phyloP scores from a whole-genome alignment of 768 basidiomycete genomes.

The Agrocybe pediades region DNA sequence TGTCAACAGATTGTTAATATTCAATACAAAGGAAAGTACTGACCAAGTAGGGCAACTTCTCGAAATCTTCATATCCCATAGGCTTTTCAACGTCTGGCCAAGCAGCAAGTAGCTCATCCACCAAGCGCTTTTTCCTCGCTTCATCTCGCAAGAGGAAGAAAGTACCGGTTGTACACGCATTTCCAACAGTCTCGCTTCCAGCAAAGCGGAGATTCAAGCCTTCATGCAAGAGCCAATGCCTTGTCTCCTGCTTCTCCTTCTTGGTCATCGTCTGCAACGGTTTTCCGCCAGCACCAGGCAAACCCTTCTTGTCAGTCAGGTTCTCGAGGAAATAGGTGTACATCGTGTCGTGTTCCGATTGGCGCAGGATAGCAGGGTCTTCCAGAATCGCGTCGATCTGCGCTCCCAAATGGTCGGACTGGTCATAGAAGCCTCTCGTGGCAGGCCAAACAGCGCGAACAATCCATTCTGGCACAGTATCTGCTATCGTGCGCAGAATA shows the following conservation, averaged over 20 bases:
- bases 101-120: conserved; percentile 27
- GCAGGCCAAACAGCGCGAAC: conserved; percentile 11
- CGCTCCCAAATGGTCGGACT: conserved; percentile 12
- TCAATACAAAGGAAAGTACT: conserved; percentile 6
- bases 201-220: conserved; percentile 23
- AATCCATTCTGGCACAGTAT: conserved; percentile 19
- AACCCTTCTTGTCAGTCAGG: conserved; percentile 9
- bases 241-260: conserved; percentile 6
- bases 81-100: conserved; percentile 33
- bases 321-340: conserved; percentile 31
- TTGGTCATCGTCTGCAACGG: neutral
- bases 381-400: conserved; percentile 28
- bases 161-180: conserved; percentile 24
- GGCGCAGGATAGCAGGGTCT: conserved; percentile 23
- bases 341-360: conserved; percentile 35
- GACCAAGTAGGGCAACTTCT: conserved; percentile 40
- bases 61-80: conserved; percentile 28
- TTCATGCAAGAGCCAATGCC: conserved; percentile 19
- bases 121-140: conserved; percentile 17
- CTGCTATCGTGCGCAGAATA: conserved; percentile 15
- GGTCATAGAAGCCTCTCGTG: conserved; percentile 15
- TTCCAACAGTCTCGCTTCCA: conserved; percentile 33
- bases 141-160: conserved; percentile 27
- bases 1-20: no score
- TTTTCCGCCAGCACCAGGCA: conserved; percentile 1